These are phyloP conservation scores for Microglena sp. DNA, from an alignment of 139 green algal species.

Conservation along the genomic window DNA sequence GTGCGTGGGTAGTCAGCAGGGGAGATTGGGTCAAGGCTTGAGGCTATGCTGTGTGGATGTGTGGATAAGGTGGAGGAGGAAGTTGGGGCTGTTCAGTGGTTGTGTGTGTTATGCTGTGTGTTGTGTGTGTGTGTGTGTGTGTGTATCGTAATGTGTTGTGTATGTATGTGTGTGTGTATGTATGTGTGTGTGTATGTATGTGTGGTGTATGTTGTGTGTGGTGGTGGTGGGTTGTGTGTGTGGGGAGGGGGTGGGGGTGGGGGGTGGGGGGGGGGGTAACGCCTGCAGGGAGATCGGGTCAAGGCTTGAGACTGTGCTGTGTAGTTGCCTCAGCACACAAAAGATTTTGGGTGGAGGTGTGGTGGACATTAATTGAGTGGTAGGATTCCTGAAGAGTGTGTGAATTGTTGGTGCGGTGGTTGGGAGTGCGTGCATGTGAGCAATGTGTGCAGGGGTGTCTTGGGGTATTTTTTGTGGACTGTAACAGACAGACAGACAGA, in stretches of 20 bases:
- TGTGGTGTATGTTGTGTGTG: neutral
- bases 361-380: neutral
- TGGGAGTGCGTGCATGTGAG: too few relatives aligned
- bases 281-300: neutral
- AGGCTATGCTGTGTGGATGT: too few relatives aligned
- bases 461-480: too few relatives aligned
- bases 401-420: too few relatives aligned
- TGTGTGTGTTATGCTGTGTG: neutral
- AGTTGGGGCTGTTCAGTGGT: too few relatives aligned
- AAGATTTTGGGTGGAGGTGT: neutral
- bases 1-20: too few relatives aligned
- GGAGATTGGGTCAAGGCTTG: too few relatives aligned
- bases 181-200: neutral
- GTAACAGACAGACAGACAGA: too few relatives aligned
- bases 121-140: neutral
- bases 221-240: neutral
- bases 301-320: neutral
- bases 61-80: too few relatives aligned
- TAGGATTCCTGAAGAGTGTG: too few relatives aligned
- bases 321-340: neutral
- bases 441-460: too few relatives aligned
- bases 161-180: slow-evolving; percentile 1
- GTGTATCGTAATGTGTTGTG: slow-evolving; percentile 29
- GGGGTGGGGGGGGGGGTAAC: neutral
- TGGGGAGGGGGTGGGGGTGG: neutral